phyloP scores from a whole-genome alignment of 2,329 filamentous ascomycete genomes.

The Sordariomycetes sp. region DNA sequence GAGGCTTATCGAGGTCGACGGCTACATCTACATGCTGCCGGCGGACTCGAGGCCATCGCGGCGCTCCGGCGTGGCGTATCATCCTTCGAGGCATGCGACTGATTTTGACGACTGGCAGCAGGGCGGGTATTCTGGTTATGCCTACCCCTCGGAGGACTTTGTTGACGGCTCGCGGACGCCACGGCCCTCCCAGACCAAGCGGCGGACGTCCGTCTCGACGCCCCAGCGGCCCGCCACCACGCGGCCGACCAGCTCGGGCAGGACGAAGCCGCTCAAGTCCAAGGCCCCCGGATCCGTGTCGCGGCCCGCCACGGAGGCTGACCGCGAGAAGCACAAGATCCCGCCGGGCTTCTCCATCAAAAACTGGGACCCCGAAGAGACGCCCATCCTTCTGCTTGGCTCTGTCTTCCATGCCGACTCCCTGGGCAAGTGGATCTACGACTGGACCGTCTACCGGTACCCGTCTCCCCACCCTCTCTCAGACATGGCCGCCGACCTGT shows the following conservation, averaged over 20 bases:
- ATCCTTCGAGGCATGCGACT: conserved; percentile 34
- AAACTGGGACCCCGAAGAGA: conserved; percentile 94
- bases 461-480: conserved; percentile 72
- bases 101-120: conserved; percentile 44
- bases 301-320: conserved; percentile 38
- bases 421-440: conserved; percentile 97
- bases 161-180: conserved; percentile 28
- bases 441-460: conserved; percentile 93
- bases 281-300: conserved; percentile 11
- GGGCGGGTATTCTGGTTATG: conserved; percentile 22
- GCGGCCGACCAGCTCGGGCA: conserved; percentile 28
- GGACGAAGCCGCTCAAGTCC: conserved; percentile 13
- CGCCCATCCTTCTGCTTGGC: conserved; percentile 85
- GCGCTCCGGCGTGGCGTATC: conserved; percentile 26
- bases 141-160: conserved; percentile 20
- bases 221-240: conserved; percentile 40
- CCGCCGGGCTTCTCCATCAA: conserved; percentile 87
- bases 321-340: conserved; percentile 57
- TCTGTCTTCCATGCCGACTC: conserved; percentile 97
- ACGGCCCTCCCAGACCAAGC: conserved; percentile 18
- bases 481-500: conserved; percentile 86
- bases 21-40: conserved; percentile 11
- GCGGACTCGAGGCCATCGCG: conserved; percentile 17
- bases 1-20: background rate
- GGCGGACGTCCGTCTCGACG: conserved; percentile 33